Base-by-base conservation (phyloP, 805 yeast genomes). In the Alloascoidea hylecoeti region DNA sequence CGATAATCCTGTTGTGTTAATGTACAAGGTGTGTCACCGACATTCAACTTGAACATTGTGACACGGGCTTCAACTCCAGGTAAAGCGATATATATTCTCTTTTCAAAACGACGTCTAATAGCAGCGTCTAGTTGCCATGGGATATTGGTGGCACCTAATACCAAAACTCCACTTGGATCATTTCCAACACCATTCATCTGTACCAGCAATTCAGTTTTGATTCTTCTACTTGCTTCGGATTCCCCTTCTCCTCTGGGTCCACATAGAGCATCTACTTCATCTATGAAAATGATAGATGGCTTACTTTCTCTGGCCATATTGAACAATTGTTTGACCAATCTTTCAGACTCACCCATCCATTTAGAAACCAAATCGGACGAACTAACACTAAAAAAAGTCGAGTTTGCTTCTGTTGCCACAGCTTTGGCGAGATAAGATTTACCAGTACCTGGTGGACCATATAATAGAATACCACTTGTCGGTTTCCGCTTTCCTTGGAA, bases 111-210 rank as follows among this genome's bases (percentile, higher is more conserved):
- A 62, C 99, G 78, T 58, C 98, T 73, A 36, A 92, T 84, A 4
- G 98, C 99, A 35, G 96, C 85, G 58, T 92, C 98, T 47, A 92
- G 66, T 61, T 89, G 96, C 98, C 98, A 92, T 15, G 98, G 98
- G 43, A 92, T 92, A 57, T 92, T 92, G 4, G 98, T 92, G 2
- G 98, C 98, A 18, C 98, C 98, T 38, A 92, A 65, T 0, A 92
- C 97, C 27, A 92, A 64, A 2, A 92, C 96, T 5, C 98, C 98
- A 36, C 70, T 68, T 1, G 95, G 64, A 54, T 92, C 97, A 54
- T 85, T 88, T 13, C 98, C 98, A 13, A 92, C 98, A 49, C 98
- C 98, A 57, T 92, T 92, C 98, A 92, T 92, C 55, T 92, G 98
- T 3, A 92, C 97, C 49, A 92, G 68, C 40, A 92, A 64, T 55